Conservation (phyloP, 2,329 filamentous ascomycete species). For the Aureobasidium sp. region DNA sequence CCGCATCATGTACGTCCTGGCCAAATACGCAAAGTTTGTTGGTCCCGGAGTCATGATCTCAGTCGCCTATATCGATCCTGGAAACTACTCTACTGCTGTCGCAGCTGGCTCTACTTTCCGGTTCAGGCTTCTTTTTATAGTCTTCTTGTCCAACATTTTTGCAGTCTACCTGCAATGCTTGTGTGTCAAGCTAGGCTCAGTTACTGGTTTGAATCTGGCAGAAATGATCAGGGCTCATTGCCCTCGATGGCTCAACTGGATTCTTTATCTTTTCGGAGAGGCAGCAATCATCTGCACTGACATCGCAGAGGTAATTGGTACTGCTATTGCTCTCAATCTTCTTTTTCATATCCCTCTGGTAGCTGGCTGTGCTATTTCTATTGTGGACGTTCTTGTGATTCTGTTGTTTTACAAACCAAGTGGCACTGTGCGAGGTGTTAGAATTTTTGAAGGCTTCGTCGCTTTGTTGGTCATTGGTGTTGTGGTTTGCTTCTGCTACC, state of each 20-base stretch:
- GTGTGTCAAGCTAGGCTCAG: slow-evolving; percentile 51
- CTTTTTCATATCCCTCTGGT: slow-evolving; percentile 59
- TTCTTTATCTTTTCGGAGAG: slow-evolving; percentile 50
- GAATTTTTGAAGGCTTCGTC: slow-evolving; percentile 60
- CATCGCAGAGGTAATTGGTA: slow-evolving; percentile 61
- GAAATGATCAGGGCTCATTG: slow-evolving; percentile 44
- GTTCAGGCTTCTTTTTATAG: slow-evolving; percentile 60
- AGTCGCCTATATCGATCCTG: slow-evolving; percentile 45
- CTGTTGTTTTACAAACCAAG: slow-evolving; percentile 58
- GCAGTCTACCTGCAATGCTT: slow-evolving; percentile 65
- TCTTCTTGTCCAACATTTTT: slow-evolving; percentile 62
- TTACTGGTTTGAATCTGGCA: slow-evolving; percentile 44
- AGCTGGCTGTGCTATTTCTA: slow-evolving; percentile 61
- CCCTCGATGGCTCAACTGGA: slow-evolving; percentile 48
- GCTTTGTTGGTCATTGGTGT: slow-evolving; percentile 59
- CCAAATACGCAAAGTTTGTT: slow-evolving; percentile 52
- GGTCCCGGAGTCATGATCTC: slow-evolving; percentile 60
- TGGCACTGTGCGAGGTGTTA: slow-evolving; percentile 51
- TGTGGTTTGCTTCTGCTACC: slow-evolving; percentile 63
- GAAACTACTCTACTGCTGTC: slow-evolving; percentile 65
- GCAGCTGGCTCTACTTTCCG: slow-evolving; percentile 60
- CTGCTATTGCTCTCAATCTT: slow-evolving; percentile 62
- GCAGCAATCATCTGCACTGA: slow-evolving; percentile 53
- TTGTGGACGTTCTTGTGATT: slow-evolving; percentile 61
- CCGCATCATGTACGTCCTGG: slow-evolving; percentile 22